phyloP scores from a whole-genome alignment of 1,139 yeast species.

The Kodamaea sp. region DNA sequence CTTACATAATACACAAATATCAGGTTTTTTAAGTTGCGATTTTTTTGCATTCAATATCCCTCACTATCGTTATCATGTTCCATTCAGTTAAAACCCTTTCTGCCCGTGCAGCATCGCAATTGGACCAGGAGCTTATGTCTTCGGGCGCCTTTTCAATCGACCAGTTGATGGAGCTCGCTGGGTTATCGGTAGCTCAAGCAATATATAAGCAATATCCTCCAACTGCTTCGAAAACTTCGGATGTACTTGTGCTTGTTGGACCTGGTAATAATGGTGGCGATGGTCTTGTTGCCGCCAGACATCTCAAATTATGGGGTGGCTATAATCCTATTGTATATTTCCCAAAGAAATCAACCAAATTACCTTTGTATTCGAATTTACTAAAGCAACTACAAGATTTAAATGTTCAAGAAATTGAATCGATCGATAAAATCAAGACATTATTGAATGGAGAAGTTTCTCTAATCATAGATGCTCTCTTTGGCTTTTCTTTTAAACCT shows the following conservation, averaged over 20 bases:
- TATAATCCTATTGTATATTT: constrained; percentile 68
- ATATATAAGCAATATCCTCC: constrained; percentile 66
- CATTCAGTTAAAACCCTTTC: constrained; percentile 31
- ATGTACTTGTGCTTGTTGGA: constrained; percentile 73
- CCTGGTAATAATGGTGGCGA: constrained; percentile 98
- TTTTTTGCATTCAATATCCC: background rate
- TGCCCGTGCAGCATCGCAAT: constrained; percentile 69
- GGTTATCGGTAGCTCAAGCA: constrained; percentile 89
- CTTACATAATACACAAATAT: too few relatives aligned
- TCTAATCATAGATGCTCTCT: constrained; percentile 72
- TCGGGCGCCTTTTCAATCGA: constrained; percentile 81
- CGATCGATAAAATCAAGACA: constrained; percentile 33
- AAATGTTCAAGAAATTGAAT: constrained; percentile 41
- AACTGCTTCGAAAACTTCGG: constrained; percentile 23
- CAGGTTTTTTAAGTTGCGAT: constrained; percentile 1
- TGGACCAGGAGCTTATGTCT: constrained; percentile 87
- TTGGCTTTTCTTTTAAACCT: constrained; percentile 91
- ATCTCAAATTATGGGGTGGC: constrained; percentile 69
- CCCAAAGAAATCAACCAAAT: constrained; percentile 54
- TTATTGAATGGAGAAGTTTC: constrained; percentile 16
- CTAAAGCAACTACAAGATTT: constrained; percentile 58
- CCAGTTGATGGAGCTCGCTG: constrained; percentile 96
- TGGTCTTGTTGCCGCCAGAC: constrained; percentile 94
- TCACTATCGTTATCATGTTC: constrained; percentile 2
- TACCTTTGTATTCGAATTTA: constrained; percentile 42